Conservation (phyloP, 2,329 filamentous ascomycete genomes). For the Corinectria fuckeliana region DNA sequence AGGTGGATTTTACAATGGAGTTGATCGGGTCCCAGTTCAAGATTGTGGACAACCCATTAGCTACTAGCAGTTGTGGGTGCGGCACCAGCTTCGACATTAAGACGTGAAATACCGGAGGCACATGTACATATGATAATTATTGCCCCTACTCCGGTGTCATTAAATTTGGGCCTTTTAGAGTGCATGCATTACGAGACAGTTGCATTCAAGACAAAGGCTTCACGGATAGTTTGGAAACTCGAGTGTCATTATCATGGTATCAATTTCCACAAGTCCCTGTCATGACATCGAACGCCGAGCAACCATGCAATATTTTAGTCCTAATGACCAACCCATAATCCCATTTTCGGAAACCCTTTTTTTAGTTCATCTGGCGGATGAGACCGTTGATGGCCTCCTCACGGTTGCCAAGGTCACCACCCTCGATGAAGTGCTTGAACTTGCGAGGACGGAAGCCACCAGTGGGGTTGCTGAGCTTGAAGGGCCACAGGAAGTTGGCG, state of each 20-base stretch:
- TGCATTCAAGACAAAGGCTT: slow-evolving; percentile 10
- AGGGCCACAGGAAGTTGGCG: slow-evolving; percentile 99
- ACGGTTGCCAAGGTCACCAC: slow-evolving; percentile 97
- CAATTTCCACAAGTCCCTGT: slow-evolving; percentile 48
- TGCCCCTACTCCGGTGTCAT: slow-evolving; percentile 22
- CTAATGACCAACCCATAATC: slow-evolving; percentile 38
- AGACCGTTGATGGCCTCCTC: slow-evolving; percentile 98
- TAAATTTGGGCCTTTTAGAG: not conserved
- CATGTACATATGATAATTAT: slow-evolving; percentile 27
- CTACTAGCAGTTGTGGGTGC: slow-evolving; percentile 94
- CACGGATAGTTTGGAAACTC: slow-evolving; percentile 43
- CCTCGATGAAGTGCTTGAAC: slow-evolving; percentile 99
- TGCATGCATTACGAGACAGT: not conserved
- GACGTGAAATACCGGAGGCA: slow-evolving; percentile 47
- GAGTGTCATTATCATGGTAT: slow-evolving; percentile 50
- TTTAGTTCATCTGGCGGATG: slow-evolving; percentile 98
- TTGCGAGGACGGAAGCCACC: slow-evolving; percentile 96
- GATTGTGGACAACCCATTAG: slow-evolving; percentile 90
- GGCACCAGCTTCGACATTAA: slow-evolving; percentile 98
- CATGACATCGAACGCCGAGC: slow-evolving; percentile 51
- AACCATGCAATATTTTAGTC: slow-evolving; percentile 45
- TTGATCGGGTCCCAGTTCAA: slow-evolving; percentile 91
- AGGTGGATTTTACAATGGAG: slow-evolving; percentile 95
- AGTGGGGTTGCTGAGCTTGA: slow-evolving; percentile 98
- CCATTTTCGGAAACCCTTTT: slow-evolving; percentile 26